Percentiles rank a stretch among this genome's conserved stretches.
phyloP scores from a whole-genome alignment of 345 rosid genomes.

The thale cress (Arabidopsis thaliana) region DNA sequence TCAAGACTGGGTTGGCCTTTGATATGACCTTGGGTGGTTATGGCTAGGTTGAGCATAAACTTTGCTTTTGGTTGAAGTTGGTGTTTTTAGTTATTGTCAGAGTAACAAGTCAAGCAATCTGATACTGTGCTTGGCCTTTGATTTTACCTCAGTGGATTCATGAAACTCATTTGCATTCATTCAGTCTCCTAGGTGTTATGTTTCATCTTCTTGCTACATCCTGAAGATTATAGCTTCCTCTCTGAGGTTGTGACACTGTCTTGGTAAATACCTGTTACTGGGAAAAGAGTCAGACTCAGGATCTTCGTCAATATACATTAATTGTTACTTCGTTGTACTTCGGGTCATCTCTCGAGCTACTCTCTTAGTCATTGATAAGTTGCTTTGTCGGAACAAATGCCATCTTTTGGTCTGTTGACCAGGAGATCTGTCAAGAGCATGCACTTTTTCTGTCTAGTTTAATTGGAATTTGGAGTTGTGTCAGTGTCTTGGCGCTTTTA shows the following conservation, averaged over 20 bases:
- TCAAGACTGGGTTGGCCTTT: slow-evolving; percentile 19
- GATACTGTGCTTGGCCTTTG: neutral
- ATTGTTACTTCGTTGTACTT: slow-evolving; percentile 1
- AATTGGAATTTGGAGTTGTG: slow-evolving; percentile 19
- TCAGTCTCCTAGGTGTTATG: slow-evolving; percentile 23
- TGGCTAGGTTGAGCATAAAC: slow-evolving; percentile 19
- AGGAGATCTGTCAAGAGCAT: slow-evolving; percentile 21
- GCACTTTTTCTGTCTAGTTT: slow-evolving; percentile 3
- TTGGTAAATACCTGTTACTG: neutral
- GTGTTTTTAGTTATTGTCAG: slow-evolving; percentile 18
- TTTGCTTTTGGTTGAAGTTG: slow-evolving; percentile 25
- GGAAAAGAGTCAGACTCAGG: neutral
- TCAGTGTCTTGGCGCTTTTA: slow-evolving; percentile 23
- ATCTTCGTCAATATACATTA: slow-evolving; percentile 7
- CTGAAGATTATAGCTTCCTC: slow-evolving; percentile 30
- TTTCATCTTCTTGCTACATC: slow-evolving; percentile 17
- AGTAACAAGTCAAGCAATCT: slow-evolving; percentile 4
- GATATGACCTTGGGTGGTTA: slow-evolving; percentile 17
- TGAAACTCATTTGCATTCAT: neutral
- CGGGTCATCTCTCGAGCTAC: slow-evolving; percentile 14
- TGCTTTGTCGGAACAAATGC: slow-evolving; percentile 1
- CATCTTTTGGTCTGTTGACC: neutral
- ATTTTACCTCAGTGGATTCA: slow-evolving; percentile 14
- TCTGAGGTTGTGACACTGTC: slow-evolving; percentile 11
- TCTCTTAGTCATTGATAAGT: slow-evolving; percentile 2